A percentile compares a stretch with the other conserved stretches of the same genome.
These are phyloP conservation scores for Colletotrichum sojae DNA, from an alignment of 2,329 filamentous ascomycete genomes.

Conservation along the genomic window DNA sequence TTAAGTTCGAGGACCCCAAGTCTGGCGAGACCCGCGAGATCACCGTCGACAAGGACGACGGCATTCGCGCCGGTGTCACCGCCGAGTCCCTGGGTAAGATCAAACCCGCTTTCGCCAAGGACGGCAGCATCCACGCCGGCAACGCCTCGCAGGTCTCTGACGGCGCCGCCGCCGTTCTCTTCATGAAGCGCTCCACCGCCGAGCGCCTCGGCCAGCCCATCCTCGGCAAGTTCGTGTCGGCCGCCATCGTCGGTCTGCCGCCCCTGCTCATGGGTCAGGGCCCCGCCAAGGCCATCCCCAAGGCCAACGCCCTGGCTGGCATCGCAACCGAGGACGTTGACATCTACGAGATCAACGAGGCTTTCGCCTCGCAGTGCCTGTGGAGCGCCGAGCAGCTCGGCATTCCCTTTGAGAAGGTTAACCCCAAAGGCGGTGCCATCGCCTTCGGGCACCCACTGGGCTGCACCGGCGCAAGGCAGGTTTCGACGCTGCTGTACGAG, in stretches of 20 bases:
- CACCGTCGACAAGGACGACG: conserved; percentile 88
- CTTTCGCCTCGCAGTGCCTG: conserved; percentile 94
- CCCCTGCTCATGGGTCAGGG: conserved; percentile 97
- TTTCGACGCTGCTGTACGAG: conserved; percentile 93
- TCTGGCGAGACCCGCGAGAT: conserved; percentile 87
- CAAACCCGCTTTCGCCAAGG: conserved; percentile 88
- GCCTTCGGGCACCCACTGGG: conserved; percentile 96
- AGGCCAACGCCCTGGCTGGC: conserved; percentile 89
- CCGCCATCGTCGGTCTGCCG: conserved; percentile 88
- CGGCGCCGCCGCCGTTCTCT: conserved; percentile 92
- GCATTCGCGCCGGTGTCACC: conserved; percentile 87
- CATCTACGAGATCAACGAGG: conserved; percentile 99
- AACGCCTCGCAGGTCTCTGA: conserved; percentile 97
- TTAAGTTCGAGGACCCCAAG: conserved; percentile 93
- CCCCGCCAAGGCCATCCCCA: conserved; percentile 95
- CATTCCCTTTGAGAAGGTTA: conserved; percentile 88
- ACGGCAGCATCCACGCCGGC: conserved; percentile 94
- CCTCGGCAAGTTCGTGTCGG: conserved; percentile 91
- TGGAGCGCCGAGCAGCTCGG: conserved; percentile 93
- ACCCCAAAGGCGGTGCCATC: conserved; percentile 97
- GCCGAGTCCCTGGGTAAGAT: conserved; percentile 92
- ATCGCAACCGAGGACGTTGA: conserved; percentile 92
- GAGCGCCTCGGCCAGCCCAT: conserved; percentile 90
- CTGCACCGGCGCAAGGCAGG: conserved; percentile 93
- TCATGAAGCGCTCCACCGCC: conserved; percentile 95